Evolutionary conservation across 164 flowering plant genomes (phyloP), one percentile per base, ranked within the genome.

Genomic region (Umbellularia californica): DNA sequence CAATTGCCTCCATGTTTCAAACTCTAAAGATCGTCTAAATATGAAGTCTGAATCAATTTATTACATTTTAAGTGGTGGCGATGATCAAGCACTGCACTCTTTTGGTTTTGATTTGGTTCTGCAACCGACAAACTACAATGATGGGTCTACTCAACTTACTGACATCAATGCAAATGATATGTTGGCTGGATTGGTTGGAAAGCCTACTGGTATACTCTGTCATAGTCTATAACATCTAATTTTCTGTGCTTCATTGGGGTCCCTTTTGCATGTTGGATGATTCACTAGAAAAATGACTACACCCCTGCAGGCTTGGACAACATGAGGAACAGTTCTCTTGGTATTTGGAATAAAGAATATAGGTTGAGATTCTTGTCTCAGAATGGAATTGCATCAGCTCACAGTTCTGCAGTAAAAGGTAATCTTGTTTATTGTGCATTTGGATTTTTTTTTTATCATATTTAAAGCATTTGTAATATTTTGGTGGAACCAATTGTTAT

Each of bases 341-440:
- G 15, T 70, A 35, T 50, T 70, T 76, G 47, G 76, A 79, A 41
- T 41, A 41, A 41, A 41, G 47, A 76, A n/a, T 81, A 74, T 75
- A 71, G 70, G 66, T 78, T 93, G 74, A 83, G 79, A 78, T 77
- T 89, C 72, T n/a, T 84, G 55, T 55, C 68, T 82, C 82, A 70
- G 62, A 77, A 85, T 5, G 84, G 76, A 76, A 73, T 88, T 68
- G 69, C 84, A 65, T 90, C 98, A 64, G 97, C 98, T 83, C 99
- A 94, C 75, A 86, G 90, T 75, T 91, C 98, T 79, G 98, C 99
- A 11, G 82, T 96, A 52, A 92, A 94, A 94, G 99, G 99, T 93
- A 76, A 74, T 20, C 47, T 50, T 25, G 11, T 52, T 15, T 58
- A 55, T 2, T 15, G 20, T 55, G 3, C 12, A 12, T 64, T 64